phyloP scores from a whole-genome alignment of 495 filamentous ascomycete genomes.

The Talaromyces liani region DNA sequence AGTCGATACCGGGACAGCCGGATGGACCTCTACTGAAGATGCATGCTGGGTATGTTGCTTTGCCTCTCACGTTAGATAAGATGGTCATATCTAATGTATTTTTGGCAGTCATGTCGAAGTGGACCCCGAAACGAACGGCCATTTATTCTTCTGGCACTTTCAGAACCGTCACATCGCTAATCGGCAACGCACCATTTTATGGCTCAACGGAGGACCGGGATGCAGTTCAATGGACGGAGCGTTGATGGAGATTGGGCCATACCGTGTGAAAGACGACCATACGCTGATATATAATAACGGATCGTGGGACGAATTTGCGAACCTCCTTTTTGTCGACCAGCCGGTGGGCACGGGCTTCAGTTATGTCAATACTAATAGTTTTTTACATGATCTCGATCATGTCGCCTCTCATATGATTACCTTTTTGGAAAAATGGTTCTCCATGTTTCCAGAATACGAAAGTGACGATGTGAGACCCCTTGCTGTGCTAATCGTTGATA shows the following conservation, averaged over 20 bases:
- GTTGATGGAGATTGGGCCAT: slow-evolving; percentile 95
- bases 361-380: slow-evolving; percentile 83
- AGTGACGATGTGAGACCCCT: slow-evolving; percentile 73
- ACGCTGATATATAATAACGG: slow-evolving; percentile 77
- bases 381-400: slow-evolving; percentile 72
- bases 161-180: slow-evolving; percentile 94
- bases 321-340: slow-evolving; percentile 92
- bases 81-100: slow-evolving; percentile 19
- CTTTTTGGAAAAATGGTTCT: slow-evolving; percentile 88
- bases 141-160: slow-evolving; percentile 98
- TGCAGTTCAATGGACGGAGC: slow-evolving; percentile 97
- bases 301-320: slow-evolving; percentile 96
- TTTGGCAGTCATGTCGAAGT: slow-evolving; percentile 77
- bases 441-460: slow-evolving; percentile 85
- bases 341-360: slow-evolving; percentile 95
- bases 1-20: slow-evolving; percentile 76
- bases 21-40: slow-evolving; percentile 79
- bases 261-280: slow-evolving; percentile 70
- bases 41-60: slow-evolving; percentile 80
- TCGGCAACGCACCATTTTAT: slow-evolving; percentile 85
- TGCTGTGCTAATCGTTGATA: not conserved
- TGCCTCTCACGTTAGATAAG: not conserved
- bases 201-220: slow-evolving; percentile 94
- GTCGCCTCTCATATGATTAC: slow-evolving; percentile 84
- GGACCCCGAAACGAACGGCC: slow-evolving; percentile 72